These are phyloP conservation scores for Melaleuca alternifolia DNA, from an alignment of 345 rosid species.

Conservation along the genomic window DNA sequence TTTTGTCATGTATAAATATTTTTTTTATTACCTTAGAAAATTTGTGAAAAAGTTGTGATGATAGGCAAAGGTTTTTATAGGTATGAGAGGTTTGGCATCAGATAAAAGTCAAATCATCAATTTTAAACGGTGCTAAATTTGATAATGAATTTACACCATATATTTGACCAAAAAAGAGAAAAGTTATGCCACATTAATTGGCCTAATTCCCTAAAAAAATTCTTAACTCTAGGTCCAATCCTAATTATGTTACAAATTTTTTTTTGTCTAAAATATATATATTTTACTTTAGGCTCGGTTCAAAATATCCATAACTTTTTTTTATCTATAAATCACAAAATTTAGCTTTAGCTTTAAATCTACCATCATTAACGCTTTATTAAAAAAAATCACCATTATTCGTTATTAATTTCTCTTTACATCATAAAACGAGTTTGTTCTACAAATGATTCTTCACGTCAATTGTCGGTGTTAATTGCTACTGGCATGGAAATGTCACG, in stretches of 20 bases:
- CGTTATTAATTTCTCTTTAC: not conserved
- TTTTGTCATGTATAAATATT: not conserved
- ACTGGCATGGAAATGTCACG: fast-evolving
- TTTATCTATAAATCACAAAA: not conserved
- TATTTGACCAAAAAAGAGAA: not conserved
- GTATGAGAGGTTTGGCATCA: not conserved
- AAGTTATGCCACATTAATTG: not conserved
- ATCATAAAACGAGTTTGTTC: fast-evolving
- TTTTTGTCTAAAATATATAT: not conserved
- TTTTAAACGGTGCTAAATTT: not conserved
- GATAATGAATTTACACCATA: not conserved
- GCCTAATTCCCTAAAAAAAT: not conserved
- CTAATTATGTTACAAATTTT: not conserved
- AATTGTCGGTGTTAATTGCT: fast-evolving
- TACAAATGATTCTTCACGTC: not conserved
- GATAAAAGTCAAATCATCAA: not conserved
- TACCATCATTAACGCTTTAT: fast-evolving
- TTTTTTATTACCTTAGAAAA: not conserved
- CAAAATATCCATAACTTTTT: not conserved
- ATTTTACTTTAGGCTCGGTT: not conserved
- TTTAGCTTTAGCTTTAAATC: not conserved
- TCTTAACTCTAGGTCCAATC: not conserved
- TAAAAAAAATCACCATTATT: not conserved
- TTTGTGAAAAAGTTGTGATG: not conserved
- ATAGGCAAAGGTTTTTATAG: not conserved